These are phyloP conservation scores for Quercus glauca DNA, from an alignment of 306 rosid species.

Conservation along the genomic window DNA sequence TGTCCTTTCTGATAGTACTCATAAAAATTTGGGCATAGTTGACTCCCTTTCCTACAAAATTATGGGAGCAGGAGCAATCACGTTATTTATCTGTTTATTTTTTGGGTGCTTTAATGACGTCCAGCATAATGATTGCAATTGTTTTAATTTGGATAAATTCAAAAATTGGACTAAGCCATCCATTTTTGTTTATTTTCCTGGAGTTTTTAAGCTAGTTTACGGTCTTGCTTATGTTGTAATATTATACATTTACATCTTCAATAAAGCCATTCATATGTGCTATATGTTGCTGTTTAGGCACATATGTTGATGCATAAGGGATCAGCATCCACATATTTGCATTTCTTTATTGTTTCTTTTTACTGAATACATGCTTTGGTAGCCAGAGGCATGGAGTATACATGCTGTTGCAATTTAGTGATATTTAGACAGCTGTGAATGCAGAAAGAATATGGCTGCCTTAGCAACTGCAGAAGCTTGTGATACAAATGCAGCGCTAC, in stretches of 20 bases:
- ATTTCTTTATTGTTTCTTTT: background rate
- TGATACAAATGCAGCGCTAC: conserved; percentile 36
- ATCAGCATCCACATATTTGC: background rate
- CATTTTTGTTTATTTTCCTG: background rate
- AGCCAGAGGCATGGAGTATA: no score
- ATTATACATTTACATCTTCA: background rate
- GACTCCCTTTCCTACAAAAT: background rate
- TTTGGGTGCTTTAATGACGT: background rate
- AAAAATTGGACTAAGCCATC: background rate
- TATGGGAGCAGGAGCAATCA: background rate
- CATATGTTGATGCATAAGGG: background rate
- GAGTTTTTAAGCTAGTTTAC: background rate
- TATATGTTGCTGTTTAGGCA: background rate
- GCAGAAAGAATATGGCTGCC: conserved; percentile 15
- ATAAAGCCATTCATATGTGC: background rate
- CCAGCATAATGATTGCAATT: background rate
- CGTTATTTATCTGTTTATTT: background rate
- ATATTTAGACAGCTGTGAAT: background rate
- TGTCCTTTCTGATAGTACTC: background rate
- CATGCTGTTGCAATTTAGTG: background rate
- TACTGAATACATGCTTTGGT: no score
- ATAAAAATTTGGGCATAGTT: background rate
- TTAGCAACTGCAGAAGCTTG: conserved; percentile 28
- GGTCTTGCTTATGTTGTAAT: background rate
- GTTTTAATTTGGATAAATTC: background rate